phyloP scores from a whole-genome alignment of 495 filamentous ascomycete genomes.

The Hypoxylon rickii region DNA sequence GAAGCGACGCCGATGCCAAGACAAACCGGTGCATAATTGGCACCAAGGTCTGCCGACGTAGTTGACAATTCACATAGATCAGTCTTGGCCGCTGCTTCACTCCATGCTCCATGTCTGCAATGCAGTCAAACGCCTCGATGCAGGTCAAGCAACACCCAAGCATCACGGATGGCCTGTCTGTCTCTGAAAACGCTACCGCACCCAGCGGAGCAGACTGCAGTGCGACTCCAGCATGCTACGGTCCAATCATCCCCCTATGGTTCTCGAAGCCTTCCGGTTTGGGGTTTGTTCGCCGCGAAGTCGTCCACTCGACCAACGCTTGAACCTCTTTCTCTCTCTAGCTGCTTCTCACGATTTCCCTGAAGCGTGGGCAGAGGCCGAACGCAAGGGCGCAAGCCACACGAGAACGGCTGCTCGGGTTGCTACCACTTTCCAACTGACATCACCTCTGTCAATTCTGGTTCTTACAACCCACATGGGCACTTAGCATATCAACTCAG shows the following conservation, averaged over 20 bases:
- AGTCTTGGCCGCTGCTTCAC: conserved; percentile 24
- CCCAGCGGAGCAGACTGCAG: conserved; percentile 28
- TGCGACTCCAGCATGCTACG: conserved; percentile 30
- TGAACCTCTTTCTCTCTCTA: conserved; percentile 11
- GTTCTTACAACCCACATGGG: conserved; percentile 3
- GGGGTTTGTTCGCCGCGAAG: conserved; percentile 31
- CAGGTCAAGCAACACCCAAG: conserved; percentile 29
- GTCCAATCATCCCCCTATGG: conserved; percentile 30
- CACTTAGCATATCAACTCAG: conserved; percentile 6
- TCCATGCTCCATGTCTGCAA: conserved; percentile 22
- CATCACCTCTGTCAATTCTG: conserved; percentile 19
- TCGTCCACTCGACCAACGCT: conserved; percentile 27
- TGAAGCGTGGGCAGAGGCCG: conserved; percentile 11
- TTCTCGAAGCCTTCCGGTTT: conserved; percentile 43
- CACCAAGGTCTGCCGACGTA: conserved; percentile 34
- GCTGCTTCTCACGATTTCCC: neutral
- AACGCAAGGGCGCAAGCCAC: conserved; percentile 1
- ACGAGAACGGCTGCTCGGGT: neutral
- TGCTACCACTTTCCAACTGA: conserved; percentile 17
- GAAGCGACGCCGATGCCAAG: conserved; percentile 28
- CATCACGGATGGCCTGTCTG: conserved; percentile 12
- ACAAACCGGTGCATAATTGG: conserved; percentile 30
- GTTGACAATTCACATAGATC: conserved; percentile 34
- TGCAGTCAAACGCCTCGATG: conserved; percentile 23
- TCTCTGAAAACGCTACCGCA: conserved; percentile 13